Conservation (phyloP, 2,329 filamentous ascomycete genomes). For the Penicillium sp. region DNA sequence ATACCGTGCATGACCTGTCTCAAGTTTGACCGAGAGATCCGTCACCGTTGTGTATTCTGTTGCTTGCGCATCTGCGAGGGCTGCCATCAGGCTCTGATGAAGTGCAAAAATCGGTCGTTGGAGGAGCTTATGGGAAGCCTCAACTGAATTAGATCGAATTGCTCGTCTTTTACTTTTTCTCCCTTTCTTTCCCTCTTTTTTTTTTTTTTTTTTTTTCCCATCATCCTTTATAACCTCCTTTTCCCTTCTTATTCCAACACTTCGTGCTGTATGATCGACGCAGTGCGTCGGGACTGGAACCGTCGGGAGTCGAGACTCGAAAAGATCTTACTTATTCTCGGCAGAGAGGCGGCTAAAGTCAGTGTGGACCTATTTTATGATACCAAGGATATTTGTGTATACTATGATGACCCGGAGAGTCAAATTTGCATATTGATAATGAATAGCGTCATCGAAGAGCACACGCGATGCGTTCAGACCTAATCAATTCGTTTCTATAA, state of each 20-base stretch:
- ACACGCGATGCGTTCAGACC: not conserved
- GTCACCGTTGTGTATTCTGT: conserved; percentile 43
- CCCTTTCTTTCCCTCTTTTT: not conserved
- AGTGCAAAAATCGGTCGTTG: conserved; percentile 33
- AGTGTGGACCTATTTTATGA: conserved; percentile 16
- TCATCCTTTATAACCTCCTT: not conserved
- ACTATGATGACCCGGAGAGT: conserved; percentile 14
- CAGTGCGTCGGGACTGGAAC: conserved; percentile 5
- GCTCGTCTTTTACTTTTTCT: not conserved
- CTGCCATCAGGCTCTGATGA: conserved; percentile 36
- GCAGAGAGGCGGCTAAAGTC: conserved; percentile 1
- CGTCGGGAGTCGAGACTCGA: not conserved
- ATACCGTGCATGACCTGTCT: conserved; percentile 46
- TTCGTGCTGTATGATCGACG: conserved; percentile 9
- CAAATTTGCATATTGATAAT: conserved; percentile 9
- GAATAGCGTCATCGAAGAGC: not conserved
- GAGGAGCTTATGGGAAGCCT: conserved; percentile 30
- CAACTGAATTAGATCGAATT: not conserved
- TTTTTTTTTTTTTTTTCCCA: not conserved
- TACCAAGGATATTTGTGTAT: conserved; percentile 23
- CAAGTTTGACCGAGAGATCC: conserved; percentile 36
- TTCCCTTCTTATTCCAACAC: conserved; percentile 1
- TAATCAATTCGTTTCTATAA: not conserved
- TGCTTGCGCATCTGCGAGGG: conserved; percentile 40
- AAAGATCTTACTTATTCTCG: not conserved